Evolutionary conservation across 768 basidiomycete genomes (phyloP).

Genomic region (Pholiota molesta): DNA sequence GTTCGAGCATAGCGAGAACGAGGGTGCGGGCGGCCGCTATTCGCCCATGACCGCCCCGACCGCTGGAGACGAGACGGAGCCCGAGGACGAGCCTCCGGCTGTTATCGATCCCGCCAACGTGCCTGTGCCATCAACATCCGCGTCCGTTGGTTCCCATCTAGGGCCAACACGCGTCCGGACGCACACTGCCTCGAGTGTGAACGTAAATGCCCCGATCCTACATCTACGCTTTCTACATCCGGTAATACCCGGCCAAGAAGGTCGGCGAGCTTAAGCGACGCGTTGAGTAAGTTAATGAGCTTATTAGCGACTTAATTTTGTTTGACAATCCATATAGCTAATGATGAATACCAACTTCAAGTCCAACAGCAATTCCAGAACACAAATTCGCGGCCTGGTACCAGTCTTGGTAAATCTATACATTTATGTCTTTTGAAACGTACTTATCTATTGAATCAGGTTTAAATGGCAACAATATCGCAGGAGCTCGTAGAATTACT

Average conservation of each 20-base stretch:
- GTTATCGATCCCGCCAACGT: conserved; percentile 22
- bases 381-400: conserved; percentile 39
- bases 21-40: conserved; percentile 30
- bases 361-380: conserved; percentile 37
- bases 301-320: conserved; percentile 1
- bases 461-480: conserved; percentile 30
- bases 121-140: conserved; percentile 21
- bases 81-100: conserved; percentile 35
- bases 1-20: conserved; percentile 39
- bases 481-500: conserved; percentile 39
- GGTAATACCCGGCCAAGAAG: conserved; percentile 62
- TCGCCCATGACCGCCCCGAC: conserved; percentile 19
- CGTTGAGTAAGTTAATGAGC: conserved; percentile 40
- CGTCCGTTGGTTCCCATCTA: not conserved
- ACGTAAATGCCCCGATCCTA: conserved; percentile 23
- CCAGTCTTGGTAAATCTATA: conserved; percentile 32
- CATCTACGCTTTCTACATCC: conserved; percentile 35
- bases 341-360: conserved; percentile 43
- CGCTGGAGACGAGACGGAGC: conserved; percentile 36
- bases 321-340: conserved; percentile 25
- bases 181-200: conserved; percentile 18
- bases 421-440: not conserved
- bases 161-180: conserved; percentile 1
- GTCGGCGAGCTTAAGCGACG: conserved; percentile 80
- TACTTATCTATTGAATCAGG: conserved; percentile 17